These are phyloP conservation scores for Saccharum spontaneum DNA, from an alignment of 176 grass and related monocot genomes.

Conservation along the genomic window DNA sequence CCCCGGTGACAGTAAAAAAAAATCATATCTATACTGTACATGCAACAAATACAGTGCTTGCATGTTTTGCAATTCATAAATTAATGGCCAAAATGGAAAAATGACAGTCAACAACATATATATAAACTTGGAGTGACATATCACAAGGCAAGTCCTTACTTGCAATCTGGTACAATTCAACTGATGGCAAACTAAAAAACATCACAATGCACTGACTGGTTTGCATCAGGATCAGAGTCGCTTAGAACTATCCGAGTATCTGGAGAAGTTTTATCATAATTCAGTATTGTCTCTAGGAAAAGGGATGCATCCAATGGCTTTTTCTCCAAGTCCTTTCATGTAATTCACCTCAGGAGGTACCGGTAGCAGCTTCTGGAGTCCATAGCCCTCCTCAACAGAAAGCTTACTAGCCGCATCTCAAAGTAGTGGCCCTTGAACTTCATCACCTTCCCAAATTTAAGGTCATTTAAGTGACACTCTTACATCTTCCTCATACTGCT, in stretches of 20 bases:
- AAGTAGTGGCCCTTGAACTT: not conserved
- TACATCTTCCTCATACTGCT: not conserved
- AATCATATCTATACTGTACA: no score
- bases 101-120: not conserved
- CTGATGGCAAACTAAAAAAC: not conserved
- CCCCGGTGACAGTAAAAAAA: no score
- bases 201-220: conserved; percentile 2
- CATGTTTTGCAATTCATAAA: not conserved
- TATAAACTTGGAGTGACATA: not conserved
- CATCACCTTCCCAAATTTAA: not conserved
- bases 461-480: not conserved
- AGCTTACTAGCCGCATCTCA: conserved; percentile 1
- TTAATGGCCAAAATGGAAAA: not conserved
- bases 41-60: no score
- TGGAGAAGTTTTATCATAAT: not conserved
- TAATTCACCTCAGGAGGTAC: not conserved
- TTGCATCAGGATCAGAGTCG: not conserved
- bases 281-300: not conserved
- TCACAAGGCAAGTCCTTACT: not conserved
- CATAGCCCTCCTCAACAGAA: conserved; percentile 6
- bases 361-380: no score
- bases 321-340: not conserved
- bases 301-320: not conserved
- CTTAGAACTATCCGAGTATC: not conserved
- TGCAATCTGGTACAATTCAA: not conserved